Base-by-base conservation (phyloP, 2,329 filamentous ascomycete genomes). In the Cladorrhinum sp. region DNA sequence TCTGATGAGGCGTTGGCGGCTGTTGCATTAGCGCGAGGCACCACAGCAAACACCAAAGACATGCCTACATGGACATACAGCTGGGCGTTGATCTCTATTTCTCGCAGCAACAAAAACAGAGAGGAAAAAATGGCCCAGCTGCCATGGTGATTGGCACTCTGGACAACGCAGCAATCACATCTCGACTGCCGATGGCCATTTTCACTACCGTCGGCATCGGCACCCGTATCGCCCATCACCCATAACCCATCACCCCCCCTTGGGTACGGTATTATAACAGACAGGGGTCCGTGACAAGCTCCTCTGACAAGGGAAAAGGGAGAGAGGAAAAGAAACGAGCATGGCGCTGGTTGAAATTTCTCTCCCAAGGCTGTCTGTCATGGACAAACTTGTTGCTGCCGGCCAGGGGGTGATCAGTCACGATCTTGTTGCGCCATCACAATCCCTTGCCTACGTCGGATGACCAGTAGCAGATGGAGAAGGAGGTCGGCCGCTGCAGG, bases 1-100 rank as follows among this genome's bases (percentile, higher is more conserved):
- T 10, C 7, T 46, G 14, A 18, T 61, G 52, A 62, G 63, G 59
- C 60, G 58, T 62, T 62, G 55, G 54, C n/a, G 30, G 23, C 36
- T 46, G 52, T 49, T 18, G 30, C 55, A 57, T 55, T 54, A 53
- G 60, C n/a, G 42, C 42, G 10, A 46, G 42, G 42, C 42, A 46
- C 12, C 12, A 42, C 36, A 42, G 36, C 36, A 20, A 21, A 46
- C 8, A 9, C 12, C n/a, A 18, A 12, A 46, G 42, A 46, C n/a
- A 46, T 16, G n/a, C n/a, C 12, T 20, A 46, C 16, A 21, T 16
- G 59, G 49, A 62, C 60, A 57, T 33, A 30, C 33, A 60, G 46
- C 33, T 36, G 39, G 54, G 58, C 49, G 57, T 36, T 61, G 28
- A 51, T 52, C 46, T 51, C 23, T 57, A 20, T 57, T 51, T 46